Conservation (phyloP, 2,329 filamentous ascomycete genomes). For the Fusarium buharicum region DNA sequence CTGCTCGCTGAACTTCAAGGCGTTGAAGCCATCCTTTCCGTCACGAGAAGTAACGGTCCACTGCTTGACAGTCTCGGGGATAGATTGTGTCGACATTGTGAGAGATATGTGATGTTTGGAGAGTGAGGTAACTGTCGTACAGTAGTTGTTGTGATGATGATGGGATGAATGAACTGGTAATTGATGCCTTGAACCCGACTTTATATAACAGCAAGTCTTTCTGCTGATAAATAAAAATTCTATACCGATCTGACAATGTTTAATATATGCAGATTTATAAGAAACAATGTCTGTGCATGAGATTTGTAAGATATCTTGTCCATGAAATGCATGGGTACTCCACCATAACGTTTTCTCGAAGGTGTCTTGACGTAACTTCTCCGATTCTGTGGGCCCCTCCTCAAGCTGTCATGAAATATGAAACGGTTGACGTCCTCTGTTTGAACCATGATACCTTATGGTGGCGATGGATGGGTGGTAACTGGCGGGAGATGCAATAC, state of each 20-base stretch:
- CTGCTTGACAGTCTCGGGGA: constrained; percentile 60
- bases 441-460: constrained; percentile 1
- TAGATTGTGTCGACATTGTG: constrained; percentile 42
- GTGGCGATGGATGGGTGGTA: constrained; percentile 14
- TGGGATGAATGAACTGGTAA: background rate
- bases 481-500: constrained; percentile 13
- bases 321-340: background rate
- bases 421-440: constrained; percentile 18
- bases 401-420: background rate
- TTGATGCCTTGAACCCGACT: background rate
- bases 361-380: constrained; percentile 29
- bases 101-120: background rate
- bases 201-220: constrained; percentile 19
- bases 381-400: constrained; percentile 6
- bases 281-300: constrained; percentile 23
- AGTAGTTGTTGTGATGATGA: background rate
- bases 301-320: constrained; percentile 32
- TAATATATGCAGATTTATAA: constrained; percentile 3
- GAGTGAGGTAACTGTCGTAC: background rate
- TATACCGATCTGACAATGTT: background rate
- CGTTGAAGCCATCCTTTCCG: constrained; percentile 66
- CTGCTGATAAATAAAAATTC: background rate
- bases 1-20: constrained; percentile 65
- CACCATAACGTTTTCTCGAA: background rate
- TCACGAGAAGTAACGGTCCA: constrained; percentile 61